Conservation (phyloP, 495 filamentous ascomycete genomes). For the Neurospora cerealis region DNA sequence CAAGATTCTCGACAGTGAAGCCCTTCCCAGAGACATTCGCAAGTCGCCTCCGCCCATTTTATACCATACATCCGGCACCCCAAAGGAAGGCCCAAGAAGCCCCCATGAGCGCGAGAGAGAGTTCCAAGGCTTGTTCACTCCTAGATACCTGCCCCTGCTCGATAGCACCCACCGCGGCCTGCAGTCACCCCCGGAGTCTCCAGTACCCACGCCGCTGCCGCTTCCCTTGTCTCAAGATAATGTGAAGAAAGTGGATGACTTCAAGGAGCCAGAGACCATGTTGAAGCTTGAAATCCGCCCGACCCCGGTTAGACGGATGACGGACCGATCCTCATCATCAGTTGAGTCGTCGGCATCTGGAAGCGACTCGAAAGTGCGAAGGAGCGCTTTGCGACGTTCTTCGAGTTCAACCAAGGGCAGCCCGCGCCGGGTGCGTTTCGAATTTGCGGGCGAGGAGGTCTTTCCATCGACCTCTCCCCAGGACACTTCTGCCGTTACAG, state of each 20-base stretch:
- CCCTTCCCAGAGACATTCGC: conserved; percentile 16
- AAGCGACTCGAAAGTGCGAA: conserved; percentile 27
- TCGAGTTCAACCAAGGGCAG: conserved; percentile 37
- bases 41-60: conserved; percentile 34
- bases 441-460: conserved; percentile 42
- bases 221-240: conserved; percentile 11
- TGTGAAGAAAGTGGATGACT: conserved; percentile 19
- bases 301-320: conserved; percentile 12
- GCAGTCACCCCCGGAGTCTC: conserved; percentile 15
- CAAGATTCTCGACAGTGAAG: conserved; percentile 13
- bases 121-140: conserved; percentile 51
- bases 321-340: conserved; percentile 31
- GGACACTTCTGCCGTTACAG: conserved; percentile 2
- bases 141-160: conserved; percentile 48
- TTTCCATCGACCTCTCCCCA: conserved; percentile 39
- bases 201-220: conserved; percentile 7
- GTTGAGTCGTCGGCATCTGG: conserved; percentile 25
- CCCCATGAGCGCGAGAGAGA: conserved; percentile 45
- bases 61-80: conserved; percentile 26
- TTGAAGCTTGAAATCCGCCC: conserved; percentile 6
- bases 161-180: conserved; percentile 30
- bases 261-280: conserved; percentile 8
- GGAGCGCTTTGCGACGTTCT: conserved; percentile 41
- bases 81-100: conserved; percentile 25
- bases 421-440: conserved; percentile 44